Evolutionary conservation across 805 yeast species (phyloP), one percentile per base, ranked within the genome.

Genomic region (Pichia pseudocactophila): DNA sequence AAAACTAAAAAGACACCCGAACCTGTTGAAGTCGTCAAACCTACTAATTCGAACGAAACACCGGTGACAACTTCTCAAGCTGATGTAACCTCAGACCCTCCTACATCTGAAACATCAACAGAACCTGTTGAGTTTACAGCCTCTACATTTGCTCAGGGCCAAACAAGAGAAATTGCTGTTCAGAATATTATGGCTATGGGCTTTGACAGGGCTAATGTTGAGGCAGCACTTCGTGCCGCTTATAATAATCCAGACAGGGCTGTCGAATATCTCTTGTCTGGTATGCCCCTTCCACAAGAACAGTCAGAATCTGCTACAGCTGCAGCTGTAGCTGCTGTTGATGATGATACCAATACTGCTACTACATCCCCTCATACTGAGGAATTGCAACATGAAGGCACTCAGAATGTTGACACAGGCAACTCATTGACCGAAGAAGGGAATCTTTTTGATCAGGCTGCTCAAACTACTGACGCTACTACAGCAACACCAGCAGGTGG

Each of bases 171-270:
- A 54, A 75, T 80, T 26, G 85, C 94, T 28, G 75, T 90, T 44
- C 72, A 70, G 45, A 82, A 82, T 58, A 88, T 92, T 61, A 76
- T 88, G 79, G 97, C 86, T 52, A 88, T 92, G 97, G 98, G 98
- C 8, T 92, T 88, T 58, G 86, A 82, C 40, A 78, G 95, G 53
- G 73, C 77, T 15, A 85, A 86, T 58, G 96, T 87, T 20, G 94
- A 86, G 64, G 75, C 78, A 36, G 98, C 98, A 0, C 68, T 92
- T 59, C 78, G 94, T 53, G 95, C 96, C 13, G 97, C 98, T 1
- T 92, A 79, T 68, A 90, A 90, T 66, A 89, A 92, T 64, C 97
- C 98, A 17, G 97, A 90, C 60, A 79, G 98, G 55, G 98, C 98
- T 0, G 97, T 92, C 12, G 98, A 92, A 61, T 89, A 90, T 61